Base-by-base conservation (phyloP, 768 basidiomycete genomes). In the Rhodotorula graminis region DNA sequence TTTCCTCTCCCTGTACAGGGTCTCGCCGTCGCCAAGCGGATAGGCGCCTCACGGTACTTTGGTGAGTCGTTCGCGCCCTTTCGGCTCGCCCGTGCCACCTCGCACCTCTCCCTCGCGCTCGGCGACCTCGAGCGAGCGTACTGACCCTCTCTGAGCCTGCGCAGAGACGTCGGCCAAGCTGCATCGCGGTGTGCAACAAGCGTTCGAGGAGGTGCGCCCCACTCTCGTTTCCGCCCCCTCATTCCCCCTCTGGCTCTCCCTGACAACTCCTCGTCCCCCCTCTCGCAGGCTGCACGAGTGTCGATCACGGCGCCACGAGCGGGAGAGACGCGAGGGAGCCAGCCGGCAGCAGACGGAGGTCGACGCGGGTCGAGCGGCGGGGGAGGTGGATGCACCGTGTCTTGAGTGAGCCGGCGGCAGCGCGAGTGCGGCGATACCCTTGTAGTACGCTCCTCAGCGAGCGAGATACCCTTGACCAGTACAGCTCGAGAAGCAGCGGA, bases 101-200 rank as follows among this genome's bases (percentile, higher is more conserved):
- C 9, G 5, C 4, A 3, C 50, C 4, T 29, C 40, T 31, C 27
- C 50, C 25, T 52, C 50, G 6, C 49, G 19, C 16, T 93, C 92
- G 71, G 47, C 86, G 83, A 46, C 8, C n/a, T 50, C 31, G 23
- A 49, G 15, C 8, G 19, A 33, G 3, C 23, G 15, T 12, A 44
- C 42, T 27, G 33, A 52, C 19, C 27, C 60, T 0, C 27, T 53
- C n/a, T 25, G 47, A 46, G 69, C 47, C 25, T 55, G 44, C 50
- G 7, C 78, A 96, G 94, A 98, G 84, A 97, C 95, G 80, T 95
- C 93, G 74, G 93, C 95, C 15, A 97, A 97, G 81, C 93, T 95
- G 79, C 94, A 96, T 76, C 87, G 95, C 61, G 95, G 95, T 9
- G 93, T 98, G 19, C 85, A 87, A 42, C 94, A 98, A 80, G 93